Evolutionary conservation across 371 early-diverging fungal genomes (phyloP), one percentile per base, ranked within the genome.

Genomic region (Mortierella sp.): DNA sequence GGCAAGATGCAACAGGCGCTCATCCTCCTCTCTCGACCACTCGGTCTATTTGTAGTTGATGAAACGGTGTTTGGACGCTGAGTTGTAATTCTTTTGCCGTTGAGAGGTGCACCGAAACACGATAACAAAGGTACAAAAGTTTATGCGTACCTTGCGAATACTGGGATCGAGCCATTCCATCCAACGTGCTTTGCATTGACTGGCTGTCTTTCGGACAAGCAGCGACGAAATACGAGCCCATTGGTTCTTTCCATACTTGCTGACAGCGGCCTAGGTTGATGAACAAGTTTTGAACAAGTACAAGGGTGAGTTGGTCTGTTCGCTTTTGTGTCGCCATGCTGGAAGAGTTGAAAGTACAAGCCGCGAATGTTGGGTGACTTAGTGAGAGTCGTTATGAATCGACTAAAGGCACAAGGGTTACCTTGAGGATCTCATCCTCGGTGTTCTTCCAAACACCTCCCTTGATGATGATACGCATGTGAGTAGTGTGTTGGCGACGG

Each of bases 101-200:
- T 2, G 18, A 32, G 32, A 16, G 18, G 35, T 27, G n/a, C 46
- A 51, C 11, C 16, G 16, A 32, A 60, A 60, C 29, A 63, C 4
- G 6, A 35, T 4, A 21, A 68, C 41, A 27, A 38, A 32, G 8
- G 24, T 10, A 68, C 43, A 27, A 38, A 35, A 21, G 24, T 10
- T 49, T 7, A 27, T 56, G 14, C 43, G 43, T 90, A 94, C 93
- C 91, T 99, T 99, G 88, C 98, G 98, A 89, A 99, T 99, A 74
- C 96, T 95, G 24, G 99, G 99, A 91, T 99, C 99, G 49, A 99
- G 92, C 99, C 99, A 99, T 91, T 99, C 99, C 88, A 93, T 97
- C 99, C 99, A 99, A 85, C 99, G 92, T 5, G 99, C 98, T 92
- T 99, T 99, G 90, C 99, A 99, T 89, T 99, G 99, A 88, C 98